These are phyloP conservation scores for Lipomyces starkeyi DNA, from an alignment of 805 yeast species.

Conservation along the genomic window DNA sequence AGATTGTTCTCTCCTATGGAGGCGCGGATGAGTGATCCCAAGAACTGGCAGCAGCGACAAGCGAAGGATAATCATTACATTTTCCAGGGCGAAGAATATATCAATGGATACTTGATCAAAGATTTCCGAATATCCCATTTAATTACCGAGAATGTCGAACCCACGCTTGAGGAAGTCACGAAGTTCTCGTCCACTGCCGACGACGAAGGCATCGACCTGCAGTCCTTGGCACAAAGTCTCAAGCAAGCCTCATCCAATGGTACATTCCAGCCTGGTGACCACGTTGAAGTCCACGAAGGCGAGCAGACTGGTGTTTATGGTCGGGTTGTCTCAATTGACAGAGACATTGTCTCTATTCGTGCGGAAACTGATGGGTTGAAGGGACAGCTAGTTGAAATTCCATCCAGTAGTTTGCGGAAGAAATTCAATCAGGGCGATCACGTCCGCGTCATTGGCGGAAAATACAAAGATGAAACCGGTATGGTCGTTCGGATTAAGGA, in stretches of 20 bases:
- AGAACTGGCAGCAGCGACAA: conserved; percentile 53
- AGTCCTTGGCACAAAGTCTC: conserved; percentile 84
- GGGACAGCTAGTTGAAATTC: conserved; percentile 74
- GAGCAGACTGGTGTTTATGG: conserved; percentile 93
- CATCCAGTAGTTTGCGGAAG: conserved; percentile 80
- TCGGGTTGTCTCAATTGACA: conserved; percentile 69
- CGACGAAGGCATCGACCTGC: conserved; percentile 87
- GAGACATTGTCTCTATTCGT: conserved; percentile 62
- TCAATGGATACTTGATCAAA: conserved; percentile 84
- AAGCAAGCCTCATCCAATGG: conserved; percentile 63
- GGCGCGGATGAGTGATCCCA: conserved; percentile 83
- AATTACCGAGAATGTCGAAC: conserved; percentile 79
- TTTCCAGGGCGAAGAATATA: conserved; percentile 87
- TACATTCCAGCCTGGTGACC: conserved; percentile 88
- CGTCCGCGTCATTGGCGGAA: conserved; percentile 89
- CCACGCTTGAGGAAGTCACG: conserved; percentile 82
- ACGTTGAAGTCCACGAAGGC: conserved; percentile 89
- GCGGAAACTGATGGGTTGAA: conserved; percentile 54
- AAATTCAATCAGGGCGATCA: conserved; percentile 92
- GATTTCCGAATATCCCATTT: conserved; percentile 83
- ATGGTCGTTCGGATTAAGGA: conserved; percentile 81
- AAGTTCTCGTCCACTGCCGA: conserved; percentile 68
- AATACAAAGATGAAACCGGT: conserved; percentile 92
- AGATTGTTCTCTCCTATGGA: conserved; percentile 86
- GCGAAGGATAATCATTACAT: conserved; percentile 68